Evolutionary conservation across 2,329 filamentous ascomycete genomes (phyloP).

Genomic region (Fusarium sp.): DNA sequence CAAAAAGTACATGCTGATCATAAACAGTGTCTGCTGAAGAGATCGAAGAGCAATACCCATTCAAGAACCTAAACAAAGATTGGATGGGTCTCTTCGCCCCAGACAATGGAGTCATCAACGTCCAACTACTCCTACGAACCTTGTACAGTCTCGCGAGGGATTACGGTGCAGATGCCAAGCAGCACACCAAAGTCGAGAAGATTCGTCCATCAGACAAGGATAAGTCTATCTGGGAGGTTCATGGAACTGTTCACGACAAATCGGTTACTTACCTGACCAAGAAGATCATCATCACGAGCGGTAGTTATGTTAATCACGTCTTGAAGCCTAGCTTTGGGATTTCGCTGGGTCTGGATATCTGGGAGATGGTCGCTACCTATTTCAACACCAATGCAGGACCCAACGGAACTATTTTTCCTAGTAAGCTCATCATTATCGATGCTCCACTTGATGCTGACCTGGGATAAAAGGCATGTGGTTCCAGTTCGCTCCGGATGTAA

Average conservation of each 20-base stretch:
- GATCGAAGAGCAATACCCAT: slow-evolving; percentile 20
- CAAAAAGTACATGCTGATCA: neutral
- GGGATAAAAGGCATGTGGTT: slow-evolving; percentile 24
- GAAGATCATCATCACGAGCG: slow-evolving; percentile 22
- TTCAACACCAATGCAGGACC: slow-evolving; percentile 32
- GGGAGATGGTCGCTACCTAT: slow-evolving; percentile 35
- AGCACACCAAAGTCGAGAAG: slow-evolving; percentile 17
- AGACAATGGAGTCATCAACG: slow-evolving; percentile 29
- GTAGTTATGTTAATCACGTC: slow-evolving; percentile 25
- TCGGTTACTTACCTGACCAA: slow-evolving; percentile 1
- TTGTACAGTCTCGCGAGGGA: slow-evolving; percentile 19
- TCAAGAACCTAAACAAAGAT: slow-evolving; percentile 2
- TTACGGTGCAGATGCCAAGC: slow-evolving; percentile 19
- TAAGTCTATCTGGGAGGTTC: slow-evolving; percentile 13
- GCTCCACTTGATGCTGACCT: neutral
- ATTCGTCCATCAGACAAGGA: slow-evolving; percentile 8
- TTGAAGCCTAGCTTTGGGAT: slow-evolving; percentile 26
- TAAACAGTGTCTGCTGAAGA: neutral
- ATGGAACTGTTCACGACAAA: neutral
- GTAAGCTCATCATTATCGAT: neutral
- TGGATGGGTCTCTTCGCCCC: slow-evolving; percentile 23
- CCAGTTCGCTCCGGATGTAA: slow-evolving; percentile 11
- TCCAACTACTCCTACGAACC: slow-evolving; percentile 13
- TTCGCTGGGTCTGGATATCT: slow-evolving; percentile 24
- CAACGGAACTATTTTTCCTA: slow-evolving; percentile 29